Evolutionary conservation across 2,329 filamentous ascomycete species (phyloP).

Genomic region (Cladosporium sp.): DNA sequence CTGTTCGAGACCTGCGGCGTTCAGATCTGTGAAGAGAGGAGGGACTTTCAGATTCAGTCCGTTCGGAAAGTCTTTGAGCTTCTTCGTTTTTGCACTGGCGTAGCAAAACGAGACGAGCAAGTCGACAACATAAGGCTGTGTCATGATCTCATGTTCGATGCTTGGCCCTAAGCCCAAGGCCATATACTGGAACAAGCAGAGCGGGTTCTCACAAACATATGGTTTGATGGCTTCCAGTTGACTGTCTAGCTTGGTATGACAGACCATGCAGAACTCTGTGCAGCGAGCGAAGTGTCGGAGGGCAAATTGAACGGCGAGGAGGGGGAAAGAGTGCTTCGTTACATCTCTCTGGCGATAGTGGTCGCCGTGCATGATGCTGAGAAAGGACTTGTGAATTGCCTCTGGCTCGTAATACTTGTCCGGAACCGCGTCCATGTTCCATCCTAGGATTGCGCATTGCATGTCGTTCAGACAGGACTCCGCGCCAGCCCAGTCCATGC

Average conservation of each 20-base stretch:
- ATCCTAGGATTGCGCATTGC: constrained; percentile 32
- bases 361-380: constrained; percentile 47
- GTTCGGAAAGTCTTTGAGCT: constrained; percentile 52
- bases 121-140: constrained; percentile 78
- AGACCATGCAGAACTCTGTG: constrained; percentile 83
- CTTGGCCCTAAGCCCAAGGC: constrained; percentile 78
- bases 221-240: constrained; percentile 70
- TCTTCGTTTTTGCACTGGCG: constrained; percentile 42
- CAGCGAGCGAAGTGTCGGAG: constrained; percentile 75
- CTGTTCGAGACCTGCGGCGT: no score
- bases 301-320: constrained; percentile 67
- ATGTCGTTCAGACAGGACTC: constrained; percentile 53
- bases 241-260: constrained; percentile 63
- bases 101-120: constrained; percentile 82
- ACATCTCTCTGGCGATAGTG: constrained; percentile 38
- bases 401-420: constrained; percentile 37
- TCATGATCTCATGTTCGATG: constrained; percentile 77
- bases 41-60: constrained; percentile 55
- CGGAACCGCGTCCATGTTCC: constrained; percentile 24
- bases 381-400: constrained; percentile 33
- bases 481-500: constrained; percentile 64
- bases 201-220: constrained; percentile 65
- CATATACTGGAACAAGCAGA: constrained; percentile 89
- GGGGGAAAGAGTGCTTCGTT: constrained; percentile 46
- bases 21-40: constrained; percentile 15